Base-by-base conservation (phyloP, 1,284 basidiomycete genomes). In the Heliocybe sulcata region DNA sequence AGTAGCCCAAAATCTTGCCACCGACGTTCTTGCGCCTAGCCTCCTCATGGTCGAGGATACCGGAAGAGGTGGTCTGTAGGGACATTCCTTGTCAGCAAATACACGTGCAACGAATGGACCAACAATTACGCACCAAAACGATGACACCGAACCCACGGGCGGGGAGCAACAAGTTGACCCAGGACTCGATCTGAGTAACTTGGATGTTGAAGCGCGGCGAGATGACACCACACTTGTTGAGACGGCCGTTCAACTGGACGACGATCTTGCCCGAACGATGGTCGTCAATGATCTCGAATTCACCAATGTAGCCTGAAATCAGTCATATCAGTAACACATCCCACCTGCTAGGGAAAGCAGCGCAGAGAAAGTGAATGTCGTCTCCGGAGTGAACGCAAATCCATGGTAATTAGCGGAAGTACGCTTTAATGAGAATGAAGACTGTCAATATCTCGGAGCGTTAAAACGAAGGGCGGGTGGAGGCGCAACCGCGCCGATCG, bases 211-310 rank as follows among this genome's bases (percentile, higher is more conserved):
- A 99, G 56, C 96, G 88, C 50, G 95, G 95, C 31, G 96, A 98
- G 77, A 99, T 98, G 69, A 99, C 97, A 70, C 96, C 97, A 20
- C 86, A 88, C 81, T 99, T 99, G 86, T 99, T 99, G 65, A 99
- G 84, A 59, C 94, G 92, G 57, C 97, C 97, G 72, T 98, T 98
- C 60, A 99, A 87, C 77, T 99, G 94, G 64, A 99, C 85, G 65
- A 99, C 95, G 64, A 99, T 92, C 80, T 99, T 99, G 70, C 94
- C 94, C 16, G 94, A 89, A 61, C 97, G 94, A 77, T 99, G 97
- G 80, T 99, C 97, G 70, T 99, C 97, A 70, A 99, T 90, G 75
- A 98, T 92, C 77, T 98, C 96, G 70, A 99, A 99, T 79, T 99
- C 96, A 67, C 94, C 94, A 62, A 98, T 98, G 83, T 98, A 98